Percentiles rank a stretch among this genome's conserved stretches.
Conservation (phyloP, 2,329 filamentous ascomycete species). For the Sarocladiaceae sp. region DNA sequence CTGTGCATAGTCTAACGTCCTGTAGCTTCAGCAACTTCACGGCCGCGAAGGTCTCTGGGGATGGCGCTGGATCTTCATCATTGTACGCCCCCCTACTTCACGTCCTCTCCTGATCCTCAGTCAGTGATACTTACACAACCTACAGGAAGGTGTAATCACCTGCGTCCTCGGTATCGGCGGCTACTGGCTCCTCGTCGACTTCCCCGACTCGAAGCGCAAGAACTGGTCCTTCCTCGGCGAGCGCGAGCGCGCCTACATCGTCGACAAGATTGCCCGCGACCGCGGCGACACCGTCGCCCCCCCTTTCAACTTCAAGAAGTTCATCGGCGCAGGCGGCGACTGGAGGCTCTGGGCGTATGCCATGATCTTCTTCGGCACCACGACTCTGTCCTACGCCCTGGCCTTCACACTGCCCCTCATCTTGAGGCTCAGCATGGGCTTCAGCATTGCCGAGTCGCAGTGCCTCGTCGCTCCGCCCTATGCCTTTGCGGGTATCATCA, state of each 20-base stretch:
- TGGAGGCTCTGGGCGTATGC: constrained; percentile 58
- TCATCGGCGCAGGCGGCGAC: constrained; percentile 41
- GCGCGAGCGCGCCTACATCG: constrained; percentile 46
- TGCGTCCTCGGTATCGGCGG: constrained; percentile 40
- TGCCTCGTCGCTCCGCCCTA: constrained; percentile 68
- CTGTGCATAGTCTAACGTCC: constrained; percentile 9
- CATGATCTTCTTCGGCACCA: constrained; percentile 57
- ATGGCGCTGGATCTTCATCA: constrained; percentile 64
- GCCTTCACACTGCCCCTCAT: constrained; percentile 77
- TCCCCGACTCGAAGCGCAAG: constrained; percentile 49
- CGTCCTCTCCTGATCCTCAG: background rate
- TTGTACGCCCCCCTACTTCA: constrained; percentile 14
- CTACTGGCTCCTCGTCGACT: constrained; percentile 57
- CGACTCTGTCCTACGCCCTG: constrained; percentile 67
- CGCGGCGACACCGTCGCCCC: constrained; percentile 51
- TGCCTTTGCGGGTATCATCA: constrained; percentile 56
- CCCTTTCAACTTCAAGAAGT: constrained; percentile 41
- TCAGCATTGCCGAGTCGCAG: constrained; percentile 56
- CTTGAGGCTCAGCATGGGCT: constrained; percentile 56
- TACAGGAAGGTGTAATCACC: constrained; percentile 43
- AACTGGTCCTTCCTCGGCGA: constrained; percentile 47
- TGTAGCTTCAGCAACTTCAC: constrained; percentile 53
- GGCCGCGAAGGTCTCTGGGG: constrained; percentile 48
- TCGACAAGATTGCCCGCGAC: constrained; percentile 48
- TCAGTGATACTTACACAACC: background rate